These are phyloP conservation scores for Gnomoniopsis sp. DNA, from an alignment of 2,329 filamentous ascomycete genomes.

Conservation along the genomic window DNA sequence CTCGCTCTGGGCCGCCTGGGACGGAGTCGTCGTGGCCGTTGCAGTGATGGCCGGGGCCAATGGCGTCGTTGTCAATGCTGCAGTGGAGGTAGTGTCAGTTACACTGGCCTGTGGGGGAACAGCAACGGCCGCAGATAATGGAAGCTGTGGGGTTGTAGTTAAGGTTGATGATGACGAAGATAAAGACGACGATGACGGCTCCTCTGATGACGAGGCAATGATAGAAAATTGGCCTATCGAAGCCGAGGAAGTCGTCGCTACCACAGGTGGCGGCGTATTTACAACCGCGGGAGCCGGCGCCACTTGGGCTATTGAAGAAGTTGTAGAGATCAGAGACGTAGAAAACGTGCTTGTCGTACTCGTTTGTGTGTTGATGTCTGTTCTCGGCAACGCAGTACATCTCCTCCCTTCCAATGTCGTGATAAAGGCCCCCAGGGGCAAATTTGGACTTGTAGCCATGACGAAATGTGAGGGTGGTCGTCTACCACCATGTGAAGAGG, in stretches of 20 bases:
- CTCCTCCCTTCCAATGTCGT: slow-evolving; percentile 47
- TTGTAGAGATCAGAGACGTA: slow-evolving; percentile 1
- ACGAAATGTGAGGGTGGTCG: slow-evolving; percentile 15
- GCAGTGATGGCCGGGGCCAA: slow-evolving; percentile 19
- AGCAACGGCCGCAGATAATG: slow-evolving; percentile 21
- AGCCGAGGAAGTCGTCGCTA: slow-evolving; percentile 15
- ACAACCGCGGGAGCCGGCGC: slow-evolving; percentile 16
- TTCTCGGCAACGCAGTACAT: slow-evolving; percentile 51
- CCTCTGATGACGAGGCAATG: slow-evolving; percentile 17
- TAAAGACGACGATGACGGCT: too few relatives aligned
- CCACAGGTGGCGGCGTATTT: slow-evolving; percentile 12
- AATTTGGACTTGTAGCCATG: slow-evolving; percentile 41
- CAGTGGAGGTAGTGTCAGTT: slow-evolving; percentile 34
- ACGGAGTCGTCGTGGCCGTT: background rate
- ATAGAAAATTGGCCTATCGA: slow-evolving; percentile 20
- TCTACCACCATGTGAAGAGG: slow-evolving; percentile 21
- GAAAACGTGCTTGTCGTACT: slow-evolving; percentile 20
- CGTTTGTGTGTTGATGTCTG: slow-evolving; percentile 20
- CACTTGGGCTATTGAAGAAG: slow-evolving; percentile 19
- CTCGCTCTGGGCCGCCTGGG: slow-evolving; percentile 4
- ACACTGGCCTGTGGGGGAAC: slow-evolving; percentile 27
- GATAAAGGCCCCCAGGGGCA: slow-evolving; percentile 45
- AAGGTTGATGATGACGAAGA: background rate
- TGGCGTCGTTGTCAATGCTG: slow-evolving; percentile 20
- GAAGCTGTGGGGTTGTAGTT: slow-evolving; percentile 14